Base-by-base conservation (phyloP, 116 monocot genomes). In the Cymodocea nodosa region DNA sequence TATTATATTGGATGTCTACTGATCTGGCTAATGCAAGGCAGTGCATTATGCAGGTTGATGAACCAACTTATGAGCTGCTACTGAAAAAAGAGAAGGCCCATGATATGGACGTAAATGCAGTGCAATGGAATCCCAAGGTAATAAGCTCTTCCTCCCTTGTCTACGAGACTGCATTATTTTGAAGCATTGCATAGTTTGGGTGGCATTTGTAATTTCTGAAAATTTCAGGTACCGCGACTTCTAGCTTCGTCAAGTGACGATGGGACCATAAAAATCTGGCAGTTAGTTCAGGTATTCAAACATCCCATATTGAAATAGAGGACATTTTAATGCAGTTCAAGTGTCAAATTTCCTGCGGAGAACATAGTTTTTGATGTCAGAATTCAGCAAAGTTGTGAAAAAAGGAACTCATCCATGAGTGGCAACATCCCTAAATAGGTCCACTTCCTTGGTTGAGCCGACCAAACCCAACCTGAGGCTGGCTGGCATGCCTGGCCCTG, bases 81-180 rank as follows among this genome's bases (percentile, higher is more conserved):
- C 69, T 95, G 52, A 95, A 87, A 80, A 89, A 87, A 74, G 85
- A 90, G 60, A 90, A 87, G 59, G 87, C 90, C 8, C 95, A 95
- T 74, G 85, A 77, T 56, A 95, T 95, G 90, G 95, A 95, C 81
- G 77, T 95, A 20, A 95, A 95, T 61, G 79, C 77, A 7, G 87
- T 95, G 18, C 82, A 76, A 60, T 95, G 95, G 95, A 83, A 72
- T 71, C 77, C 83, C 23, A 83, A 87, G 78, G 95, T 84, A 62
- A 66, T 84, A 62, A 66, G 64, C 53, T 67, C 40, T 23, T 18
- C 15, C 13, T 23, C 12, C 48, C 6, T 4, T 19, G 23, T 9
- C 57, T 8, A 44, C n/a, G 6, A 15, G 17, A 40, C 10, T 22
- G 5, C 8, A 20, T 20, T 63, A 44, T 37, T 39, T 11, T 16